These are phyloP conservation scores for Cercospora janseana DNA, from an alignment of 2,329 filamentous ascomycete species.

Conservation along the genomic window DNA sequence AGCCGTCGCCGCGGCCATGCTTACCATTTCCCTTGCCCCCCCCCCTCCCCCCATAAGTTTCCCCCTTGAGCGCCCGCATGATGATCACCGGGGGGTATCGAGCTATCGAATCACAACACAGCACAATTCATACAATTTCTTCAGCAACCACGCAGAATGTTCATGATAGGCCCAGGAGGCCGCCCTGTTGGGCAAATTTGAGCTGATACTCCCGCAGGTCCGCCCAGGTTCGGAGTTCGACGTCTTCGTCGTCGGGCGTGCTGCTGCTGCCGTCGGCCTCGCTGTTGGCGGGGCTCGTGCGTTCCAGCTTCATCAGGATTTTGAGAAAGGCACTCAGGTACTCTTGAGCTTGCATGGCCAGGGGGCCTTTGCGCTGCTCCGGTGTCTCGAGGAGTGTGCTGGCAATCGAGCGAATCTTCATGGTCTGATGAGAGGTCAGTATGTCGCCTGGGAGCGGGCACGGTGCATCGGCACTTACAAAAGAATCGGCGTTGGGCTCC, in stretches of 20 bases:
- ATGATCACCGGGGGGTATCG: conserved; percentile 23
- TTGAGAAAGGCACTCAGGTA: conserved; percentile 71
- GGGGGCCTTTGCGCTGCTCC: conserved; percentile 51
- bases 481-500: conserved; percentile 67
- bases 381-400: conserved; percentile 70
- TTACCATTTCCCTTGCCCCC: conserved; percentile 3
- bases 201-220: conserved; percentile 75
- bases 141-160: neutral
- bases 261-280: conserved; percentile 43
- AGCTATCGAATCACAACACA: conserved; percentile 20
- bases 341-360: conserved; percentile 62
- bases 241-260: conserved; percentile 61
- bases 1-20: conserved; percentile 18
- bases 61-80: conserved; percentile 17
- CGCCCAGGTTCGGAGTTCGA: conserved; percentile 74
- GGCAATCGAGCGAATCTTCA: conserved; percentile 82
- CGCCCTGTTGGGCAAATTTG: conserved; percentile 66
- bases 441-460: neutral
- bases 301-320: conserved; percentile 71
- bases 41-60: neutral
- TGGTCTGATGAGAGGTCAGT: conserved; percentile 53
- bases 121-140: conserved; percentile 2
- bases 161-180: conserved; percentile 44
- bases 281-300: conserved; percentile 51
- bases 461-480: conserved; percentile 49